phyloP scores from a whole-genome alignment of 164 flowering plant genomes.

The Chloranthus sessilifolius region DNA sequence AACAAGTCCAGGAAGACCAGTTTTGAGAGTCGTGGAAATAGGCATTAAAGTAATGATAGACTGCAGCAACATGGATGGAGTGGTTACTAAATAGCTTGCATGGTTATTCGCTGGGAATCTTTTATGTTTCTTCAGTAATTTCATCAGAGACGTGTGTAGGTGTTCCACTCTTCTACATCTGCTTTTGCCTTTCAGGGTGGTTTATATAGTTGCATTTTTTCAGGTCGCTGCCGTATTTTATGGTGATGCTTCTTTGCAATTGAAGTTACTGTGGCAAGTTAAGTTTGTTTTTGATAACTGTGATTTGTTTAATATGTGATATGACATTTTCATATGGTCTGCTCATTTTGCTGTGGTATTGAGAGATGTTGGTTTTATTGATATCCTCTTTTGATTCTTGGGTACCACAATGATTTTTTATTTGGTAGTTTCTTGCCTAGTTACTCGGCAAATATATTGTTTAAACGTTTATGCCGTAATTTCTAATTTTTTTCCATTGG shows the following conservation, averaged over 20 bases:
- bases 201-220: conserved; percentile 53
- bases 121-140: conserved; percentile 27
- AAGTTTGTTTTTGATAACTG: conserved; percentile 43
- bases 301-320: conserved; percentile 18
- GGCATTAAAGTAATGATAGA: conserved; percentile 22
- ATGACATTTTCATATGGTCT: conserved; percentile 15
- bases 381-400: background rate
- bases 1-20: conserved; percentile 38
- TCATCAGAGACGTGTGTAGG: conserved; percentile 38
- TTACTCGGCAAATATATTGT: no score
- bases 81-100: conserved; percentile 12
- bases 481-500: no score
- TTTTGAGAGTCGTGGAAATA: conserved; percentile 44
- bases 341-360: conserved; percentile 3
- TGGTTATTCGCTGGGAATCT: conserved; percentile 18
- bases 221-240: conserved; percentile 51
- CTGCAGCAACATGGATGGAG: conserved; percentile 2
- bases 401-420: background rate
- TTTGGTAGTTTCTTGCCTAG: background rate
- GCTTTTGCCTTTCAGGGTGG: conserved; percentile 35
- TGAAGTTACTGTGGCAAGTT: conserved; percentile 47
- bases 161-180: conserved; percentile 37
- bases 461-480: no score
- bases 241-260: conserved; percentile 40
- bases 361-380: background rate